phyloP scores from a whole-genome alignment of 257 asterid species.

The Thymus quinquecostatus region DNA sequence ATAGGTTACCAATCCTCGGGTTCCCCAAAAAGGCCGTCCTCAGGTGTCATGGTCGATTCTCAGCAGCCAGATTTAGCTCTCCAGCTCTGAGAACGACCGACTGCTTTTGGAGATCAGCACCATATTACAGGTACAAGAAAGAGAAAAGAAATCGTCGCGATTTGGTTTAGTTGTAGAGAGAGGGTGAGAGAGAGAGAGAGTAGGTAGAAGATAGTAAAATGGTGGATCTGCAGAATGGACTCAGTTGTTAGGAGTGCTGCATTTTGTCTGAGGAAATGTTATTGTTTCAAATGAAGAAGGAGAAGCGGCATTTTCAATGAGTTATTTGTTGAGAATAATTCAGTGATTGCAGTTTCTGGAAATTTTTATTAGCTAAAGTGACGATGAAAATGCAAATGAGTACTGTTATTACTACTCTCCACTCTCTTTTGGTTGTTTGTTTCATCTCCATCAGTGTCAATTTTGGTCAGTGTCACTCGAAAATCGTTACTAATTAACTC shows the following conservation, averaged over 20 bases:
- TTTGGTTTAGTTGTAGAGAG: slow-evolving; percentile 28
- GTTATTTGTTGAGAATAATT: slow-evolving; percentile 25
- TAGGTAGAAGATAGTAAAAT: slow-evolving; percentile 28
- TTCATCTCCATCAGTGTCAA: no score
- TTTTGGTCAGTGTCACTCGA: no score
- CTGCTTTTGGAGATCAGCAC: slow-evolving; percentile 1
- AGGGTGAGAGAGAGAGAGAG: slow-evolving; percentile 33
- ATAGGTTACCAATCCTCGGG: slow-evolving; percentile 85
- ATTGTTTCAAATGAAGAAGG: slow-evolving; percentile 5
- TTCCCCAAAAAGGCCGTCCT: slow-evolving; percentile 82
- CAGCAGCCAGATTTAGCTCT: slow-evolving; percentile 98
- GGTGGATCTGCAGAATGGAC: slow-evolving; percentile 25
- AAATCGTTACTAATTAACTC: no score
- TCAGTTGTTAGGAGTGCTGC: slow-evolving; percentile 9
- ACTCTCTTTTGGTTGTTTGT: no score
- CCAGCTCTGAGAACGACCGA: slow-evolving; percentile 60
- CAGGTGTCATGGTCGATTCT: slow-evolving; percentile 75
- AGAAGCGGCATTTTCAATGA: slow-evolving; percentile 1
- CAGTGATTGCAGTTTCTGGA: slow-evolving; percentile 27
- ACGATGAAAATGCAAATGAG: no score
- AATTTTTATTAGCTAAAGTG: background rate
- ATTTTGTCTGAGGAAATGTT: background rate
- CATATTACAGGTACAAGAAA: background rate
- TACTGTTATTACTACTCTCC: no score
- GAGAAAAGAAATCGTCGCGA: background rate